Conservation (phyloP, 73 alveolate species). For the Blepharisma japonicum region DNA sequence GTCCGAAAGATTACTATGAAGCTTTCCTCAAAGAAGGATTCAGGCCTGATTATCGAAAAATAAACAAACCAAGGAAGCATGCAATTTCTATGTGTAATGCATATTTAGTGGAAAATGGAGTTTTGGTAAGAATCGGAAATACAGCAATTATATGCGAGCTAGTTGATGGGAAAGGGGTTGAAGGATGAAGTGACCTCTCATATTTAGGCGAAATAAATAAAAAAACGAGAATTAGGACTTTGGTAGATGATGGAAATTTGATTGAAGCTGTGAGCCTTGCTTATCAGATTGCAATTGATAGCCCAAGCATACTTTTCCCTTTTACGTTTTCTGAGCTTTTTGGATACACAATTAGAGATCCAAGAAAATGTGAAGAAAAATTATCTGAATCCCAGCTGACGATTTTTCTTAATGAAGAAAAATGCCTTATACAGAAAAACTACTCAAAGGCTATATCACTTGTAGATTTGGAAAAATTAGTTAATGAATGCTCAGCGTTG, state of each 20-base stretch:
- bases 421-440: not conserved
- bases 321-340: constrained; percentile 21
- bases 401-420: not conserved
- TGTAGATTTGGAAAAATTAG: constrained; percentile 10
- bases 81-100: not conserved
- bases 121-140: constrained; percentile 18
- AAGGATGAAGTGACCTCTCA: not conserved
- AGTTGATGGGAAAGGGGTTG: constrained; percentile 5
- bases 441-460: not conserved
- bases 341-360: constrained; percentile 1
- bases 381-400: not conserved
- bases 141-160: not conserved
- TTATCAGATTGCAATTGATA: constrained; percentile 6
- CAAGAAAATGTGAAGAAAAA: constrained; percentile 6
- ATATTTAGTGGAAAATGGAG: not conserved
- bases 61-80: not conserved
- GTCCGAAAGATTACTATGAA: constrained; percentile 18
- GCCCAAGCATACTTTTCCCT: not conserved
- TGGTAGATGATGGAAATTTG: constrained; percentile 26
- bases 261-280: constrained; percentile 8
- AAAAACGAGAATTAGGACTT: not conserved
- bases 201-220: not conserved
- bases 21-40: constrained; percentile 7
- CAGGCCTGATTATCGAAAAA: constrained; percentile 19
- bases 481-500: not conserved